A percentile compares a stretch with the other conserved stretches of the same genome.
phyloP scores from a whole-genome alignment of 208 protist genomes.

The Leishmania arabica region DNA sequence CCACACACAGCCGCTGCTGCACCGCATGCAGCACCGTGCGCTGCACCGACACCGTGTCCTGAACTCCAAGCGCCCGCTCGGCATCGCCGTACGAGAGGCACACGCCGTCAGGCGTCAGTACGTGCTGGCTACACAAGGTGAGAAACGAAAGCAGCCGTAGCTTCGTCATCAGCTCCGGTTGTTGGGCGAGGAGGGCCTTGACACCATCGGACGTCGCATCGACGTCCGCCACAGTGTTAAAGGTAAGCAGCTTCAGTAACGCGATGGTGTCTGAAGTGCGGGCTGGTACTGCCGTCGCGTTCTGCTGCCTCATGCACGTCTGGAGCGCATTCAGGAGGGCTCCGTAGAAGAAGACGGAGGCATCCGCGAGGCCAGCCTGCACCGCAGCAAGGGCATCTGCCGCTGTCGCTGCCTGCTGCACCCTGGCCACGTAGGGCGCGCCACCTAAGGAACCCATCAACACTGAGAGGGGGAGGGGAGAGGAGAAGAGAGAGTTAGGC shows the following conservation, averaged over 20 bases:
- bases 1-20: conserved; percentile 42
- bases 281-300: not conserved
- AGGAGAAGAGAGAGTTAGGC: not conserved
- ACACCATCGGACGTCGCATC: conserved; percentile 10
- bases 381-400: conserved; percentile 16
- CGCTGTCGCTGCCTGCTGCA: conserved; percentile 8
- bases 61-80: conserved; percentile 19
- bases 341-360: conserved; percentile 58
- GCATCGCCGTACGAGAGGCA: conserved; percentile 38
- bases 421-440: conserved; percentile 9
- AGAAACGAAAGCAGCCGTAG: conserved; percentile 49
- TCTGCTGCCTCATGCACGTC: conserved; percentile 10
- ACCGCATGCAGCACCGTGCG: conserved; percentile 48
- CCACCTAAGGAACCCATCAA: not conserved
- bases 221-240: conserved; percentile 3
- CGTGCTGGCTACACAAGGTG: conserved; percentile 30
- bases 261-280: conserved; percentile 4
- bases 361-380: conserved; percentile 31
- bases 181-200: conserved; percentile 22
- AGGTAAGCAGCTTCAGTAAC: conserved; percentile 29
- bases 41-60: conserved; percentile 35
- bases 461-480: not conserved
- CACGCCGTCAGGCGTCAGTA: conserved; percentile 7
- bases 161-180: conserved; percentile 29
- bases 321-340: conserved; percentile 24